Evolutionary conservation across 1,284 basidiomycete genomes (phyloP).

Genomic region (Rhodotorula sp.): DNA sequence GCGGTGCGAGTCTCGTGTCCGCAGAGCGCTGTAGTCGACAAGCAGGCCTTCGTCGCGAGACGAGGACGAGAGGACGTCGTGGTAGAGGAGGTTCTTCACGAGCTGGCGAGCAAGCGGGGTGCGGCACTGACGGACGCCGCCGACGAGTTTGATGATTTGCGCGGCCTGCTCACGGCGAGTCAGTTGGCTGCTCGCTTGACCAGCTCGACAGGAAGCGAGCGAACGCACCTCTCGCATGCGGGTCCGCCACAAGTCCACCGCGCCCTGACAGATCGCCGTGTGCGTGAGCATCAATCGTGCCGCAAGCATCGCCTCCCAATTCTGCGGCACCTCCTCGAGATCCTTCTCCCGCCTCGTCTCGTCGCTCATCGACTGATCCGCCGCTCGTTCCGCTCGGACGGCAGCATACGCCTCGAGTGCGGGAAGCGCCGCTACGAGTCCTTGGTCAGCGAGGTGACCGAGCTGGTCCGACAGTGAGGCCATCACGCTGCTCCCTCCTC

Average conservation of each 20-base stretch:
- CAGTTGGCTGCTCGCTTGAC: too few species aligned
- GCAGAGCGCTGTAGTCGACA: slow-evolving; percentile 14
- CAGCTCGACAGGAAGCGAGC: too few species aligned
- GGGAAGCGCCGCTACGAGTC: background rate
- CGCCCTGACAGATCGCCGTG: slow-evolving; percentile 25
- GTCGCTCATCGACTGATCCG: background rate
- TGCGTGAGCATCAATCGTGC: slow-evolving; percentile 22
- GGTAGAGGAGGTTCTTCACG: slow-evolving; percentile 25
- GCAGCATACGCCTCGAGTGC: slow-evolving; percentile 2
- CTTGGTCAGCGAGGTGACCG: slow-evolving; percentile 10
- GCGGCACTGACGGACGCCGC: background rate
- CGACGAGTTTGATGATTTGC: slow-evolving; percentile 13
- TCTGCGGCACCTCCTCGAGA: background rate
- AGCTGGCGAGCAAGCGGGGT: slow-evolving; percentile 20
- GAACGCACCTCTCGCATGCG: slow-evolving; percentile 8
- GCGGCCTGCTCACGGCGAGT: slow-evolving; percentile 4
- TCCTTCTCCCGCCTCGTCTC: background rate
- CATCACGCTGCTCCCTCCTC: slow-evolving; percentile 15
- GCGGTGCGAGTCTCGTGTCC: background rate
- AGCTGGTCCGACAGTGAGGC: slow-evolving; percentile 19
- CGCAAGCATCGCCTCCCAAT: slow-evolving; percentile 26
- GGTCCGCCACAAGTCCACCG: slow-evolving; percentile 19
- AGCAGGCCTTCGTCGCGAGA: slow-evolving; percentile 16
- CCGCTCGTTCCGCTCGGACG: background rate
- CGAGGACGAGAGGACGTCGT: slow-evolving; percentile 24